A percentile compares a stretch with the other conserved stretches of the same genome.
phyloP scores from a whole-genome alignment of 129 eudicot genomes.

The Cynara cardunculus region DNA sequence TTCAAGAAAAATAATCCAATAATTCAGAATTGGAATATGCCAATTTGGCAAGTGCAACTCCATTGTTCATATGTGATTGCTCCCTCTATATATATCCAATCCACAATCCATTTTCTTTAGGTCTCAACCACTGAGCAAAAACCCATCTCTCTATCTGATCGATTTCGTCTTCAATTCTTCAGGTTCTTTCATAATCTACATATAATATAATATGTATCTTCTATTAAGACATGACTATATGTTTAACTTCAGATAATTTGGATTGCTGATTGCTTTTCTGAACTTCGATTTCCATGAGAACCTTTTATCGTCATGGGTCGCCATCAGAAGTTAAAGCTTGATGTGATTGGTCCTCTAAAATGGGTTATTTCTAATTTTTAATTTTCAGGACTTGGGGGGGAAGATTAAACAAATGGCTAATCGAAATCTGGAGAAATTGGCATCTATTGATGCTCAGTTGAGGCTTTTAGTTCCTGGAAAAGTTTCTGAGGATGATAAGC shows the following conservation, averaged over 20 bases:
- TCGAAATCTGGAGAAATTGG: conserved; percentile 82
- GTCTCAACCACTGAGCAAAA: conserved; percentile 20
- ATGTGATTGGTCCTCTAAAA: neutral
- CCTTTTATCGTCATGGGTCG: neutral
- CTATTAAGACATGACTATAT: neutral
- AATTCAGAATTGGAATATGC: conserved; percentile 8
- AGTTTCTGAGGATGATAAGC: conserved; percentile 96
- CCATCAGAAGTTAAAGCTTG: conserved; percentile 14
- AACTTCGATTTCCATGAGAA: neutral
- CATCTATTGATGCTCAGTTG: conserved; percentile 94
- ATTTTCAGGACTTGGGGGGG: conserved; percentile 9
- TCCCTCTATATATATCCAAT: conserved; percentile 29
- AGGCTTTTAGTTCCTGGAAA: conserved; percentile 86
- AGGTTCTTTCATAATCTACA: neutral
- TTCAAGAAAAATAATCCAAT: conserved; percentile 1
- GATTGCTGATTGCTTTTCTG: neutral
- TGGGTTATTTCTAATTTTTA: conserved; percentile 2
- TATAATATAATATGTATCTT: neutral
- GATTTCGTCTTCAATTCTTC: neutral
- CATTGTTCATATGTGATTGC: neutral
- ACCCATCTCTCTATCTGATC: neutral
- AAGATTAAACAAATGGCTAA: conserved; percentile 46
- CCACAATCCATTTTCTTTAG: conserved; percentile 2
- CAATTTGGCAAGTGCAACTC: conserved; percentile 6
- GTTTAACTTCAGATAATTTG: neutral